Conservation (phyloP, 1,284 basidiomycete species). For the Pascua sp. region DNA sequence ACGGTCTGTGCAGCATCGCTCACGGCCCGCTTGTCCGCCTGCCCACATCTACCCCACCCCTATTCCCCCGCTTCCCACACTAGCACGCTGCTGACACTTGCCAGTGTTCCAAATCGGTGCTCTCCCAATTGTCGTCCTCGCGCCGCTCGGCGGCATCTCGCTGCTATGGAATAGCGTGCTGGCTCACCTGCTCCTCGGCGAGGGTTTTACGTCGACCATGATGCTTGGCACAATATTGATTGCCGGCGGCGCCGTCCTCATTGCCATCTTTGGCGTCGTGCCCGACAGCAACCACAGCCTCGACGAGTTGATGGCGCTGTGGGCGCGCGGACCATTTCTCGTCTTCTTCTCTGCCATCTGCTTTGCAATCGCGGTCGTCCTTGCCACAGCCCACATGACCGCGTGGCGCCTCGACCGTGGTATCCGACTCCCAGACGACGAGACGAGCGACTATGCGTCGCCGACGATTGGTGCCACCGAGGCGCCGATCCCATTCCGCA, state of each 20-base stretch:
- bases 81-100: background rate
- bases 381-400: background rate
- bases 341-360: slow-evolving; percentile 75
- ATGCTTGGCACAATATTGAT: slow-evolving; percentile 81
- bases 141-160: slow-evolving; percentile 84
- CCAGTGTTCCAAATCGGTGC: slow-evolving; percentile 89
- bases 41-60: background rate
- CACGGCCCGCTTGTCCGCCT: background rate
- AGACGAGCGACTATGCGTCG: slow-evolving; percentile 34
- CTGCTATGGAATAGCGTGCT: slow-evolving; percentile 95
- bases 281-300: slow-evolving; percentile 86
- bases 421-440: slow-evolving; percentile 6
- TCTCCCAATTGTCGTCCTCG: slow-evolving; percentile 85
- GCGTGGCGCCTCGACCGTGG: slow-evolving; percentile 1
- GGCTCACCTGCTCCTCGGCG: slow-evolving; percentile 77
- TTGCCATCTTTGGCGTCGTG: slow-evolving; percentile 88
- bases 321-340: slow-evolving; percentile 73
- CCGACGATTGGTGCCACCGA: slow-evolving; percentile 19
- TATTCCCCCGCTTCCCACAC: too few relatives aligned
- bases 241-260: slow-evolving; percentile 79
- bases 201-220: slow-evolving; percentile 80
- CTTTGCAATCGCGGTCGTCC: slow-evolving; percentile 26
- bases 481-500: slow-evolving; percentile 35
- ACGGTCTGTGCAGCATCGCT: background rate
- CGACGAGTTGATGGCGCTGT: slow-evolving; percentile 77